Evolutionary conservation across 2,329 filamentous ascomycete species (phyloP).

Genomic region (Colletotrichum sublineola): DNA sequence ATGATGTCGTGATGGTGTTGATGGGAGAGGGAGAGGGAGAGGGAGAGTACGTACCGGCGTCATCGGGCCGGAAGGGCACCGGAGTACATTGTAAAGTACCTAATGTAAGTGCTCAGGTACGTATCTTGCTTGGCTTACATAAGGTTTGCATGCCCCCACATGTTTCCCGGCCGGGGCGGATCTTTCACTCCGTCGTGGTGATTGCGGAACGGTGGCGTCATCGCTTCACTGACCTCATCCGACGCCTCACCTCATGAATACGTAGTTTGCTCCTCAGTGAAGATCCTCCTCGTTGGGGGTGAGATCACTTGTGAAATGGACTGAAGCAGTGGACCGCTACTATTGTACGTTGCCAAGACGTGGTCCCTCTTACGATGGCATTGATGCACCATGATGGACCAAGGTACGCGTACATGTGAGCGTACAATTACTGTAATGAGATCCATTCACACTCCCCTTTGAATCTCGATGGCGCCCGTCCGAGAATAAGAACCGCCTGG

Average conservation of each 20-base stretch:
- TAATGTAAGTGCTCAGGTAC: not conserved
- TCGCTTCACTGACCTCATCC: constrained; percentile 41
- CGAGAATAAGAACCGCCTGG: constrained; percentile 7
- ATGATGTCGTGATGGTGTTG: not conserved
- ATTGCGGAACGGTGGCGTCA: constrained; percentile 36
- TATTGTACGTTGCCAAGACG: too few species aligned
- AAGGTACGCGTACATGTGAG: too few species aligned
- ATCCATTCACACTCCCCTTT: not conserved
- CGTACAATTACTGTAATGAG: not conserved
- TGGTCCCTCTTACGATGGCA: too few species aligned
- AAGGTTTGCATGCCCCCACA: too few species aligned
- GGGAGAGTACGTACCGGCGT: not conserved
- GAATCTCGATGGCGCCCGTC: constrained; percentile 8
- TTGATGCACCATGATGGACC: too few species aligned
- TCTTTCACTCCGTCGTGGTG: constrained; percentile 11
- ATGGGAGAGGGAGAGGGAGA: too few species aligned
- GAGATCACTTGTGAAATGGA: not conserved
- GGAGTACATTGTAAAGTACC: too few species aligned
- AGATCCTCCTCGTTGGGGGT: too few species aligned
- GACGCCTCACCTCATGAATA: constrained; percentile 8
- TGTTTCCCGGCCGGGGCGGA: not conserved
- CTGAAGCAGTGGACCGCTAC: too few species aligned
- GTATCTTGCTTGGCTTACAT: too few species aligned
- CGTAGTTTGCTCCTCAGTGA: not conserved
- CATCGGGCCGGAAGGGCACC: not conserved